A percentile compares a stretch with the other conserved stretches of the same genome.
phyloP scores from a whole-genome alignment of 768 basidiomycete species.

The Coprinellus aureogranulatus region DNA sequence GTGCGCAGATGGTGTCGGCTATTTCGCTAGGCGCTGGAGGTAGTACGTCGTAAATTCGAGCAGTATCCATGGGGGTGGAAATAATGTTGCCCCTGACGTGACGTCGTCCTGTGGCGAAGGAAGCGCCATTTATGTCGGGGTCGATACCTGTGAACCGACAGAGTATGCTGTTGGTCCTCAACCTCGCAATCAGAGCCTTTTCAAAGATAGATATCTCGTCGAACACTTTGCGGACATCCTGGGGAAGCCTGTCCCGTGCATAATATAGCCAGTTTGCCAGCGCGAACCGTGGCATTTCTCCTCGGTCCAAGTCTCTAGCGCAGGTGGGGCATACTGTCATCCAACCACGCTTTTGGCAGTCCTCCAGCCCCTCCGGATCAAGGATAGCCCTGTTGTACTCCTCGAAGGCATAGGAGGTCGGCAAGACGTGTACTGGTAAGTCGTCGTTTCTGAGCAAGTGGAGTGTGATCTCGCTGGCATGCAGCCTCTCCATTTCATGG shows the following conservation, averaged over 20 bases:
- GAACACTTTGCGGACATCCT: background rate
- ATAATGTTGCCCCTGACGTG: background rate
- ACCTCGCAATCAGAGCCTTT: background rate
- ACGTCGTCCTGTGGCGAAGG: no score
- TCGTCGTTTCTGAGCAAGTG: background rate
- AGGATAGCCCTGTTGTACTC: background rate
- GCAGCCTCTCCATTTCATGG: background rate
- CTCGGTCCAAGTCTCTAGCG: background rate
- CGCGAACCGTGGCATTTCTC: background rate
- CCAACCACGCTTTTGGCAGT: background rate
- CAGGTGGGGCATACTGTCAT: background rate
- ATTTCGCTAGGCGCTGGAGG: background rate
- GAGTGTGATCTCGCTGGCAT: background rate
- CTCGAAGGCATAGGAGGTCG: background rate
- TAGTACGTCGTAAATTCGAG: background rate
- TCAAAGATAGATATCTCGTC: background rate
- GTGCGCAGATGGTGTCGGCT: background rate
- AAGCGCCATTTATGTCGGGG: no score
- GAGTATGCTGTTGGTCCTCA: background rate
- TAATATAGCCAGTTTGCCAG: conserved; percentile 3
- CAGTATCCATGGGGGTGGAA: background rate
- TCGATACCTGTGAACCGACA: background rate
- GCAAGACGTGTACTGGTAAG: background rate
- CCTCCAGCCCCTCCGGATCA: background rate
- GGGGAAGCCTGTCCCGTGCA: background rate